Conservation (phyloP, 1,284 basidiomycete genomes). For the Cutaneotrichosporon cyanovorans region DNA sequence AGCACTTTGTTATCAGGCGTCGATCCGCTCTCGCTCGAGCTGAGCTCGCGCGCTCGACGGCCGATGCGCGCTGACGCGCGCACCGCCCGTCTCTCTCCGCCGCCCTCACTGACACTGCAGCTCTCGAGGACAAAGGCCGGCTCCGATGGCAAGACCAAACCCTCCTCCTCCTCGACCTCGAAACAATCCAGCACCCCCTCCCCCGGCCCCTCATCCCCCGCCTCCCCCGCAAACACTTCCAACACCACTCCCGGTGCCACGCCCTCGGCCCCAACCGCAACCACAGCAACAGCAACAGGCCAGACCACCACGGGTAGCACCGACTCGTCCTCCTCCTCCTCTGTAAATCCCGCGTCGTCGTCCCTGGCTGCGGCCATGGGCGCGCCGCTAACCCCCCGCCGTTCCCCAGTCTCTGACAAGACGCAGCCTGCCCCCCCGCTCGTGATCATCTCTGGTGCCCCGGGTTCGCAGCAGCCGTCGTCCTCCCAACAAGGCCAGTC, state of each 20-base stretch:
- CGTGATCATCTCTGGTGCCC: conserved; percentile 72
- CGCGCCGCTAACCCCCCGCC: conserved; percentile 43
- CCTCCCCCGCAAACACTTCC: not conserved
- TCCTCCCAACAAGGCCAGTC: too few relatives aligned
- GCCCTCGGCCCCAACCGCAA: not conserved
- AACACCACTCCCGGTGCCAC: not conserved
- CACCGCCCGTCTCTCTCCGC: too few relatives aligned
- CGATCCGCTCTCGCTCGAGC: not conserved
- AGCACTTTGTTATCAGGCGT: not conserved
- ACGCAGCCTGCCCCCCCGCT: conserved; percentile 63
- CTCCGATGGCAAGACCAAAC: conserved; percentile 39
- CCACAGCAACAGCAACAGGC: not conserved
- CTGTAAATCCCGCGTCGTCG: conserved; percentile 6
- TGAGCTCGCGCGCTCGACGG: too few relatives aligned
- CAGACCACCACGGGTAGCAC: not conserved
- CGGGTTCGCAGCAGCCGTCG: too few relatives aligned
- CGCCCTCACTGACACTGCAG: conserved; percentile 7
- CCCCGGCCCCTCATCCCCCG: conserved; percentile 22
- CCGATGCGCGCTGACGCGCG: too few relatives aligned
- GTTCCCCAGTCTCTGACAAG: conserved; percentile 43
- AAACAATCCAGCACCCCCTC: conserved; percentile 43
- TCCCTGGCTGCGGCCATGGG: conserved; percentile 14
- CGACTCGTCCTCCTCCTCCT: not conserved
- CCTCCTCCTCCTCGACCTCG: conserved; percentile 29
- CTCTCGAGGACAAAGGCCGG: conserved; percentile 38